Evolutionary conservation across 148 eudicot species (phyloP), one percentile per base, ranked within the genome.

Genomic region (Rhododendron williamsianum): DNA sequence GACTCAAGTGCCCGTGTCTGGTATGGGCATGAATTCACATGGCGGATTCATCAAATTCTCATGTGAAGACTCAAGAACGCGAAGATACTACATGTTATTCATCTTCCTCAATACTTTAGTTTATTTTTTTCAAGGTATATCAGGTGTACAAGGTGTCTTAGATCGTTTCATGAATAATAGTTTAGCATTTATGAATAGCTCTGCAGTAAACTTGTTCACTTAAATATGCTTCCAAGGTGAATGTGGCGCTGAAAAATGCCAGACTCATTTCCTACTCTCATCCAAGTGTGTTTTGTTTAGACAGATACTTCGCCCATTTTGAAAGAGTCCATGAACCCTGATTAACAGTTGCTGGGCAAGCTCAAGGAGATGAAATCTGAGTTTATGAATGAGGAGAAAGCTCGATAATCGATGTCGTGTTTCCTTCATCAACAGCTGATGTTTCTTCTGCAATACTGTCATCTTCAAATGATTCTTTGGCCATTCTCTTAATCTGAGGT

Each of bases 371-470:
- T 19, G 78, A 76, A 35, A 76, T 76, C 27, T 43, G 80, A 77
- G 51, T 19, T 36, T 23, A 9, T 2, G 51, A 21, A 43, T 1
- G 30, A 73, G 51, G 36, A 52, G 84, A 48, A 33, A 69, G 82
- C 89, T 87, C 83, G 13, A 84, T 58, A 23, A 85, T 58, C 65
- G 91, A 80, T 80, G 80, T 46, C 43, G 16, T 69, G 16, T 23
- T 77, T 85, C 81, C 89, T 49, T 82, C 74, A 81, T 52, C 58
- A 83, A 12, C 49, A n/a, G 76, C 76, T 72, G 48, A 35, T 78
- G 49, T 56, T 41, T 85, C 52, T 77, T 84, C 84, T 21, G 74
- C 46, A 23, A 81, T 49, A 78, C 5, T 15, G 78, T 79, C 78
- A 72, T 33, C 38, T 80, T 84, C 52, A 51, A 76, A 27, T 36